Evolutionary conservation across 345 rosid species (phyloP), one percentile per base, ranked within the genome.

Genomic region (Mercurialis annua): DNA sequence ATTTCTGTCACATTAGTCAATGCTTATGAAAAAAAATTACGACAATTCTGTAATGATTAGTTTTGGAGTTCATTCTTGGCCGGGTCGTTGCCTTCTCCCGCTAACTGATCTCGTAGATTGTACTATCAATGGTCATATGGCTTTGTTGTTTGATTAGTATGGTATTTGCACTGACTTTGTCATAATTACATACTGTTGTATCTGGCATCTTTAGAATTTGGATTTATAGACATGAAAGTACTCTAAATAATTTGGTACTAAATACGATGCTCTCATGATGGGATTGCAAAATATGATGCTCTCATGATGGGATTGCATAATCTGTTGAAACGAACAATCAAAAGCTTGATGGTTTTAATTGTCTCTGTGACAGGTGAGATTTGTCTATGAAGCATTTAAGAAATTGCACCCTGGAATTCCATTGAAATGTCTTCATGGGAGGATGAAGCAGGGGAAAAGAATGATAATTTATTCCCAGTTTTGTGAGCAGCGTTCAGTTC

Each of bases 401-500:
- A 91, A 86, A 79, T 75, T 94, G 77, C 94, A 85, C 31, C 99
- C 99, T 62, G 99, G 99, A 63, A 84, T 90, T 71, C 97, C 97
- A 55, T 79, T 94, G 77, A 94, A 86, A 72, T 84, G 95, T 77
- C 92, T 94, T 38, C 96, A 94, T 80, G 99, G 99, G 74, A 89
- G 87, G 81, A 91, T 94, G 97, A 90, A 89, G 73, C 99, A 94
- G 71, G 90, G 84, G 62, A 86, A 67, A 72, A 86, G 97, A 68
- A 77, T 81, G 95, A 87, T 83, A 59, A 86, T 94, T 50, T 94
- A 94, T 84, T 71, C 86, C 30, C 87, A 89, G 75, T 94, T 94
- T 68, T 86, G 92, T 40, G 92, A 85, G 81, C 68, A 68, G 72
- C 90, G 81, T 38, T 87, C 97, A 42, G 92, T 89, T 78, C 97